Conservation (phyloP, 345 rosid genomes). For the Eucalyptus paniculata region DNA sequence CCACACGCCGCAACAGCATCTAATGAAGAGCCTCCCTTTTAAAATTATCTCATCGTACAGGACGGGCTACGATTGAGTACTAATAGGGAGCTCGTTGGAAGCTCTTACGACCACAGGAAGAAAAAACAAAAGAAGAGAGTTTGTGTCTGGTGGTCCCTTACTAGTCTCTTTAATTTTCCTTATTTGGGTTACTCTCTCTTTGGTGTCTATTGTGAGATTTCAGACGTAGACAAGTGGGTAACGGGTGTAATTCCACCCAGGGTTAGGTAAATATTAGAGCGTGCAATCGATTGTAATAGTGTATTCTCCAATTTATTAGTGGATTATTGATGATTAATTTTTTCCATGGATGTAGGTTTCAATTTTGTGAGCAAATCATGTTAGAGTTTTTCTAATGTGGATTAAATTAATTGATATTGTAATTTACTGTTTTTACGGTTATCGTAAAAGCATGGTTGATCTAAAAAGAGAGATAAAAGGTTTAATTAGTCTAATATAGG, state of each 20-base stretch:
- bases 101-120: background rate
- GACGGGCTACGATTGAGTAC: background rate
- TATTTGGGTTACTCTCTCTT: background rate
- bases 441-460: no score
- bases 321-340: background rate
- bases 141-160: background rate
- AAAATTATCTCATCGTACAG: background rate
- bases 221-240: background rate
- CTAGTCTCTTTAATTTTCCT: background rate
- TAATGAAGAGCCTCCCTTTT: background rate
- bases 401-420: no score
- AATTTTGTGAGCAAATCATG: background rate
- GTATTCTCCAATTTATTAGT: background rate
- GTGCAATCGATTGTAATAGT: background rate
- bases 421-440: no score
- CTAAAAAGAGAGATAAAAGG: no score
- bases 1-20: background rate
- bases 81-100: background rate
- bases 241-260: background rate
- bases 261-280: background rate
- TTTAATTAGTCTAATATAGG: no score
- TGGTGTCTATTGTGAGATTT: background rate
- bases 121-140: background rate
- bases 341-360: background rate
- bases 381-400: no score